Percentiles rank a stretch among this genome's conserved stretches.
These are phyloP conservation scores for Cyclostephanos tholiformis DNA, from an alignment of 108 stramenopile genomes.

Conservation along the genomic window DNA sequence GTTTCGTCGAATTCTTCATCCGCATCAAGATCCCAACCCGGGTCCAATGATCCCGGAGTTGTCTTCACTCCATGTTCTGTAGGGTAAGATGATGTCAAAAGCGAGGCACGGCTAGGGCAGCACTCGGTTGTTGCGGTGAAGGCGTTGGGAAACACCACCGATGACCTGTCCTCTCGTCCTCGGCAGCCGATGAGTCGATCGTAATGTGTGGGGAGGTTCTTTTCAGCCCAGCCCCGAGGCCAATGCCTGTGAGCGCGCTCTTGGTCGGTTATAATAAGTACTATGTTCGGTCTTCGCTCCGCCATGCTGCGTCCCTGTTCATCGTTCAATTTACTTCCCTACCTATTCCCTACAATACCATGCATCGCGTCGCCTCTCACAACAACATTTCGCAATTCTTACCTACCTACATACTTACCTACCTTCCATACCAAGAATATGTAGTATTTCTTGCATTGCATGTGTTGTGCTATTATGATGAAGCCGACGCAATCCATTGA, in stretches of 20 bases:
- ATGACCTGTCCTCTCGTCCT: slow-evolving; percentile 46
- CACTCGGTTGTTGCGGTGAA: slow-evolving; percentile 45
- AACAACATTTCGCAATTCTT: too few species aligned
- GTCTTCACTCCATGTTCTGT: slow-evolving; percentile 41
- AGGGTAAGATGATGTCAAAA: slow-evolving; percentile 45
- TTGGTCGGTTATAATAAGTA: slow-evolving; percentile 69
- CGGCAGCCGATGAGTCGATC: slow-evolving; percentile 53
- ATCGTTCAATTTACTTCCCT: too few species aligned
- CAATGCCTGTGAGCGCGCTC: slow-evolving; percentile 60
- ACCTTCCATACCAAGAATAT: too few species aligned
- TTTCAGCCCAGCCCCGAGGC: slow-evolving; percentile 42
- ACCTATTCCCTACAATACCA: too few species aligned
- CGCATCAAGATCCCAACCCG: slow-evolving; percentile 19
- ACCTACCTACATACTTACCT: too few species aligned
- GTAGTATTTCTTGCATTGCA: too few species aligned
- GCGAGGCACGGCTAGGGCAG: slow-evolving; percentile 37
- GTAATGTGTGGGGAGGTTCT: slow-evolving; percentile 30
- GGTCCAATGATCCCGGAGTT: slow-evolving; percentile 35
- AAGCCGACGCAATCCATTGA: too few species aligned
- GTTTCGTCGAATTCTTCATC: neutral
- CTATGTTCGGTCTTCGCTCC: slow-evolving; percentile 47
- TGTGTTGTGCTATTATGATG: too few species aligned
- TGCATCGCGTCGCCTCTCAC: too few species aligned
- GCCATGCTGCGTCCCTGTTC: neutral
- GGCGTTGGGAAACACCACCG: slow-evolving; percentile 33